A percentile compares a stretch with the other conserved stretches of the same genome.
These are phyloP conservation scores for Pleurozium schreberi DNA, from an alignment of 225 moss, liverwort and hornwort genomes.

Conservation along the genomic window DNA sequence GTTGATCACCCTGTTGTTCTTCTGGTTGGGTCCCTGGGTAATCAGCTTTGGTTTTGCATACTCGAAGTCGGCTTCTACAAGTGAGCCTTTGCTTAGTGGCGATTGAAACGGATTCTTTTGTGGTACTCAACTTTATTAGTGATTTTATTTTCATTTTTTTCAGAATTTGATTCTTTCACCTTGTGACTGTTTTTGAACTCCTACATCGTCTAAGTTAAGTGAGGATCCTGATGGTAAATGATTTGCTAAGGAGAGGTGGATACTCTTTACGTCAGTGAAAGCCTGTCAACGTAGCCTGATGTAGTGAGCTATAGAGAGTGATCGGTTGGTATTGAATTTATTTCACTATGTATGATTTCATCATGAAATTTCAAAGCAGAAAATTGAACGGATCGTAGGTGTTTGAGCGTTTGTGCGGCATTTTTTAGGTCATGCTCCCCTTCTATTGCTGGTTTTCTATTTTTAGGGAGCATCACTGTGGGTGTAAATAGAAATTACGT, in stretches of 20 bases:
- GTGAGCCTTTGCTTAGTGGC: conserved; percentile 23
- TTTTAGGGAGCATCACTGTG: neutral
- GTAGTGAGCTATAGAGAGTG: neutral
- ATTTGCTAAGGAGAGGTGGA: neutral
- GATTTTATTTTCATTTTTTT: neutral
- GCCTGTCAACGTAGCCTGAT: neutral
- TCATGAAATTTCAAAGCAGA: neutral
- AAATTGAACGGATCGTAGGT: neutral
- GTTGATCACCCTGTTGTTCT: conserved; percentile 12
- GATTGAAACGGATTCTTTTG: neutral
- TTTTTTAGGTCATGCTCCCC: neutral
- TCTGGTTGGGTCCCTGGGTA: conserved; percentile 40
- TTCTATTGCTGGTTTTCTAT: neutral
- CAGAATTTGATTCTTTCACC: neutral
- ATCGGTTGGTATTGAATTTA: too few relatives aligned
- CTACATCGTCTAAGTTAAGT: neutral
- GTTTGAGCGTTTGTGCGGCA: neutral
- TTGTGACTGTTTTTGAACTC: neutral
- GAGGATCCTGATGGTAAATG: neutral
- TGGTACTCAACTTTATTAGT: neutral
- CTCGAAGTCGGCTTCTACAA: neutral
- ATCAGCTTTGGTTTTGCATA: conserved; percentile 12
- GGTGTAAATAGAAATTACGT: neutral
- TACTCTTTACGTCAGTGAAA: neutral
- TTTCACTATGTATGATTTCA: neutral